These are phyloP conservation scores for Aspergillus floridensis DNA, from an alignment of 2,329 filamentous ascomycete species.

Conservation along the genomic window DNA sequence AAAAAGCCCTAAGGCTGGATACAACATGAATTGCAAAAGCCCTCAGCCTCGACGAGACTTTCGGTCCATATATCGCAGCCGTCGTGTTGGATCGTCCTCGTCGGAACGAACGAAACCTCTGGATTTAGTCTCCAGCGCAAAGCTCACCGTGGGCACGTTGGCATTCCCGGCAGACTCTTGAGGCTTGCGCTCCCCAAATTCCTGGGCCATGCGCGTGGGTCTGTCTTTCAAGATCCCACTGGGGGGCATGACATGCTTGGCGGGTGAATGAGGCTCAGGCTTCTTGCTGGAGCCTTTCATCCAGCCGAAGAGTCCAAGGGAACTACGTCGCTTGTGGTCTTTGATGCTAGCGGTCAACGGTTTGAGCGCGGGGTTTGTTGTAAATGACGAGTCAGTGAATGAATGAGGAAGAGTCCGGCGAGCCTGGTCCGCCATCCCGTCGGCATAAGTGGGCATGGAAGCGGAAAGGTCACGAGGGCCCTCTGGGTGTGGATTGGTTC, in stretches of 20 bases:
- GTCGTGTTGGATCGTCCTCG: constrained; percentile 20
- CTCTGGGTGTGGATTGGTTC: constrained; percentile 13
- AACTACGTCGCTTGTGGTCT: constrained; percentile 39
- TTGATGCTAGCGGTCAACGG: constrained; percentile 29
- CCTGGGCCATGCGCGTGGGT: constrained; percentile 17
- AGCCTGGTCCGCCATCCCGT: constrained; percentile 8
- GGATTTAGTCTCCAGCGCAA: constrained; percentile 14
- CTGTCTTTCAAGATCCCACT: constrained; percentile 15
- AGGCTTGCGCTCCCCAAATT: constrained; percentile 9
- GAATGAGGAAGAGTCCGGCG: constrained; percentile 26
- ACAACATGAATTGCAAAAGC: neutral
- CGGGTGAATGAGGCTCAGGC: constrained; percentile 14
- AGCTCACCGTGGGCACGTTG: constrained; percentile 7
- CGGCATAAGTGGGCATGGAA: constrained; percentile 18
- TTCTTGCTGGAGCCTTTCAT: constrained; percentile 35
- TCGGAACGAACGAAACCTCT: constrained; percentile 10
- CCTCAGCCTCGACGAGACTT: constrained; percentile 24
- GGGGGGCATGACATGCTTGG: neutral
- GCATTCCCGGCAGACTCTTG: constrained; percentile 8
- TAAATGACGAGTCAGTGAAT: constrained; percentile 24
- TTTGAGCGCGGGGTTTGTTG: constrained; percentile 18
- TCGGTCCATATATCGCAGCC: constrained; percentile 33
- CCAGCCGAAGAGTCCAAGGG: constrained; percentile 40
- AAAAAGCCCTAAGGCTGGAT: neutral
- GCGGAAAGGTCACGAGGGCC: constrained; percentile 16